These are phyloP conservation scores for Teratosphaeria pseudoeucalypti DNA, from an alignment of 2,329 filamentous ascomycete species.

Conservation along the genomic window DNA sequence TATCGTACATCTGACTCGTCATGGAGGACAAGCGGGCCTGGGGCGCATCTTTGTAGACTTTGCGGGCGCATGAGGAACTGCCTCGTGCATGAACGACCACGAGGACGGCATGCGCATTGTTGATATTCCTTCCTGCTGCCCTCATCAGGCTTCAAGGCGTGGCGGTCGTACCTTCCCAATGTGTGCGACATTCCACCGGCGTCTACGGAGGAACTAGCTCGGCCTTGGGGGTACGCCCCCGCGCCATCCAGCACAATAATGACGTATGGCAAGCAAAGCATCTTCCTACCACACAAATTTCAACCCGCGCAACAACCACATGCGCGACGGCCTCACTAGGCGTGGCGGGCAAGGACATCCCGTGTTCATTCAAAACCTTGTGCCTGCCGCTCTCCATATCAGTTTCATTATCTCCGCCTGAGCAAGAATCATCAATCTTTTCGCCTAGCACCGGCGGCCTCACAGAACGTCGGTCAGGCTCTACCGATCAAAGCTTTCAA, in stretches of 20 bases:
- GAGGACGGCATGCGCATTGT: background rate
- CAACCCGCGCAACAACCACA: background rate
- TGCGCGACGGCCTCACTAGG: background rate
- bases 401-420: background rate
- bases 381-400: background rate
- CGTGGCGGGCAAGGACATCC: background rate
- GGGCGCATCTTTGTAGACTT: background rate
- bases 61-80: background rate
- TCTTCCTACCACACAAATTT: background rate
- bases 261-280: background rate
- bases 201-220: background rate
- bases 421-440: background rate
- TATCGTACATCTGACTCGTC: background rate
- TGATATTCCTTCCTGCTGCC: background rate
- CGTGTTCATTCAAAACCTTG: background rate
- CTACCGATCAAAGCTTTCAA: background rate
- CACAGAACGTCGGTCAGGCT: background rate
- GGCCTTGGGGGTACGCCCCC: background rate
- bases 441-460: background rate
- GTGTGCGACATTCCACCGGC: background rate
- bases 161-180: background rate
- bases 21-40: background rate
- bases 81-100: background rate
- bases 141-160: background rate
- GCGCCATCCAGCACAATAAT: background rate